These are phyloP conservation scores for Periconia digitata DNA, from an alignment of 2,329 filamentous ascomycete species.

Conservation along the genomic window DNA sequence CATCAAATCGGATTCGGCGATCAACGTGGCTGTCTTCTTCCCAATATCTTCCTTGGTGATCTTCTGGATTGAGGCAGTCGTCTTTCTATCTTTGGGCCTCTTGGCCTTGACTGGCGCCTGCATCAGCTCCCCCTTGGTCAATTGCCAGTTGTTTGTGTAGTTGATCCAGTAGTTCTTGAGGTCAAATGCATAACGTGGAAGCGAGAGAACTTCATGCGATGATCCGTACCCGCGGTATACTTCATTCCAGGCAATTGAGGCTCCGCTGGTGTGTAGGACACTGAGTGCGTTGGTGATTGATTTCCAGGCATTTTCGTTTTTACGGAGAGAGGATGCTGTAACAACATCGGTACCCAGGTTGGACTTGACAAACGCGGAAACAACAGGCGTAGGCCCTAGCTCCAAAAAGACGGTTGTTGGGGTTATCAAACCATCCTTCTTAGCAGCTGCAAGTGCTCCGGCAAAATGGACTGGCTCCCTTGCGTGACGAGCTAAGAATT, in stretches of 20 bases:
- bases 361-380: slow-evolving; percentile 67
- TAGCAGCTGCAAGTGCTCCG: slow-evolving; percentile 61
- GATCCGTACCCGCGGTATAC: slow-evolving; percentile 64
- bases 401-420: slow-evolving; percentile 72
- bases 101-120: slow-evolving; percentile 39
- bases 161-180: slow-evolving; percentile 73
- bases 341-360: slow-evolving; percentile 58
- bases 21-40: slow-evolving; percentile 59
- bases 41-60: slow-evolving; percentile 65
- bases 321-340: slow-evolving; percentile 62
- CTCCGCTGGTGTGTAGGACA: slow-evolving; percentile 62
- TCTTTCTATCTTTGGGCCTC: slow-evolving; percentile 42
- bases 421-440: slow-evolving; percentile 61
- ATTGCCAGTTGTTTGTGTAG: slow-evolving; percentile 70
- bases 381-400: slow-evolving; percentile 71
- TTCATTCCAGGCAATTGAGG: slow-evolving; percentile 70
- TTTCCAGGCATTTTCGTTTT: slow-evolving; percentile 65
- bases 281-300: slow-evolving; percentile 62
- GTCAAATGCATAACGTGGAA: slow-evolving; percentile 70
- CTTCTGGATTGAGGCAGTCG: slow-evolving; percentile 66
- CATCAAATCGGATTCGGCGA: slow-evolving; percentile 67
- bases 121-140: slow-evolving; percentile 65
- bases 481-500: slow-evolving; percentile 66
- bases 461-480: slow-evolving; percentile 71
- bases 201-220: slow-evolving; percentile 60